phyloP scores from a whole-genome alignment of 306 rosid genomes.

The Sesbania bispinosa region DNA sequence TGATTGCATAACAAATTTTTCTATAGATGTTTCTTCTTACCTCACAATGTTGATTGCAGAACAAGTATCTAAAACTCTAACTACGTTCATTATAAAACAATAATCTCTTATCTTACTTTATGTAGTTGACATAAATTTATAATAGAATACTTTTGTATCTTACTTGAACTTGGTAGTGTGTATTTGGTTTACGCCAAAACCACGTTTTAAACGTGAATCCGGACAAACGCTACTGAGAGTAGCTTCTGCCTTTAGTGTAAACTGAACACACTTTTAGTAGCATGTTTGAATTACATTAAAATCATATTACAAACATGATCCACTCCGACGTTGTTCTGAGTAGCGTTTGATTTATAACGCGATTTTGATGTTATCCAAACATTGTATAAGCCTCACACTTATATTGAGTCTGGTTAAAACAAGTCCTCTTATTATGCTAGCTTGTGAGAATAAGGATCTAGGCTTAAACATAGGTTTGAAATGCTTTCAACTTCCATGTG shows the following conservation, averaged over 20 bases:
- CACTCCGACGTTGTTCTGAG: no score
- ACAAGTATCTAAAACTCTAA: not conserved
- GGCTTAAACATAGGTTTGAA: not conserved
- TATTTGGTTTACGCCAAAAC: no score
- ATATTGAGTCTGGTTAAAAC: not conserved
- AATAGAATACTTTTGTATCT: not conserved
- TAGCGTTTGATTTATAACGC: no score
- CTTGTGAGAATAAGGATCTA: not conserved
- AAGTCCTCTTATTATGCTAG: not conserved
- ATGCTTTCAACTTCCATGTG: conserved; percentile 22
- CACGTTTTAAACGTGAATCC: no score
- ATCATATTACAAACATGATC: no score
- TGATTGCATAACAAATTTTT: not conserved
- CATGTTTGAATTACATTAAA: no score
- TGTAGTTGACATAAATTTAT: not conserved
- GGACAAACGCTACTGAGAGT: no score
- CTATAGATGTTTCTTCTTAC: not conserved
- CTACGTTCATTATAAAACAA: not conserved
- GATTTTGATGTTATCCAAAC: no score
- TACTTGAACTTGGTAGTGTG: not conserved
- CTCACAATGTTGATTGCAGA: conserved; percentile 6
- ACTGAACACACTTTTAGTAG: no score
- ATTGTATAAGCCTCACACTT: not conserved
- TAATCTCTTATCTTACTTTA: not conserved
- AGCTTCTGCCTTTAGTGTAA: no score